Base-by-base conservation (phyloP, 2,329 filamentous ascomycete genomes). In the Epichloe festucae region DNA sequence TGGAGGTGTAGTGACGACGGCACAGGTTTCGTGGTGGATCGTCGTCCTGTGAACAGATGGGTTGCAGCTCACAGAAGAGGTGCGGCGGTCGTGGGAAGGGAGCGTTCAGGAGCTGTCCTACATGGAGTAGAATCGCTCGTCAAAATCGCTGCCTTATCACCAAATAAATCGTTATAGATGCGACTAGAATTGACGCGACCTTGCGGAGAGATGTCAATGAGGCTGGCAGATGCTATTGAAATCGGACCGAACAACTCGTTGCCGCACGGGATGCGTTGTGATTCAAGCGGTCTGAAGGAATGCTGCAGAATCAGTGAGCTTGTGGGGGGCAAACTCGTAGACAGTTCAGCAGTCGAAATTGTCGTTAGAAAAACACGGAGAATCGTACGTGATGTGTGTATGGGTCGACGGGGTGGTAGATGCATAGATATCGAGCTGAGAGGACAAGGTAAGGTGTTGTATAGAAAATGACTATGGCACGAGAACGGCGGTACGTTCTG, bases 1-100 rank as follows among this genome's bases (percentile, higher is more conserved):
- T 78, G 75, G 72, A 67, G 70, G 65, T 68, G 61, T 69, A 62
- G 67, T 66, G 56, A 60, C 51, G 54, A 59, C 55, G 60, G 59
- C 59, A 61, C 63, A 60, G 56, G 57, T 50, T 61, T 57, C 58
- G 58, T 60, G 54, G 56, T 59, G 56, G 58, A 64, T 61, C 61
- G 64, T 66, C 67, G 68, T 66, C 65, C 65, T 59, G 62, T 58
- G 60, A 58, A 59, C 31, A 58, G 59, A 53, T 60, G 60, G 65
- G 65, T 60, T 66, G 65, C 60, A 59, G 64, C 63, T 67, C 61
- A 61, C 53, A 54, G 57, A 54, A 50, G 59, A 52, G 58, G 57
- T 56, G 53, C 53, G 57, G 59, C 60, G 56, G 52, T 47, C 63
- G 62, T 59, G 55, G 55, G 57, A 59, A 58, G 57, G 54, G 52